Conservation (phyloP, 148 eudicot species). For the Chenopodium berlandieri region DNA sequence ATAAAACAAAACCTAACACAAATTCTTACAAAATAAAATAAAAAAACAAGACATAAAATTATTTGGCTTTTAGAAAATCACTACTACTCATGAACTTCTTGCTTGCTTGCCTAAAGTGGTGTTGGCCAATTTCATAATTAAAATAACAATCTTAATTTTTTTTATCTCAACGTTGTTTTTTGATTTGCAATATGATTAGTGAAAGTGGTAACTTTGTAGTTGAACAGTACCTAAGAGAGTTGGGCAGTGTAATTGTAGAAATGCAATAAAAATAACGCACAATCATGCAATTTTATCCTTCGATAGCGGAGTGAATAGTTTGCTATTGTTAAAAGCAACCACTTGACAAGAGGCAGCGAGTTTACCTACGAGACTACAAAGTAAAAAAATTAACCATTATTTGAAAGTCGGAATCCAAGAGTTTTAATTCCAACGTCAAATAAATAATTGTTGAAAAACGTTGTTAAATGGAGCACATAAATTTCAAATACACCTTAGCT, state of each 20-base stretch:
- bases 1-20: too few relatives aligned
- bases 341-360: not conserved
- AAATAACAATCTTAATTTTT: too few relatives aligned
- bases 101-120: too few relatives aligned
- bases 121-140: too few relatives aligned
- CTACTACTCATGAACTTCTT: too few relatives aligned
- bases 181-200: not conserved
- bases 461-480: too few relatives aligned
- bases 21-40: too few relatives aligned
- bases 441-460: too few relatives aligned
- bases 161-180: not conserved
- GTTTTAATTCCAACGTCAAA: not conserved
- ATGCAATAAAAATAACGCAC: slow-evolving; percentile 6
- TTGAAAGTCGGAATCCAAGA: not conserved
- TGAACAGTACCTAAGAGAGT: not conserved
- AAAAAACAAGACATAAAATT: too few relatives aligned
- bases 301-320: slow-evolving; percentile 1
- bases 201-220: not conserved
- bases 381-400: too few relatives aligned
- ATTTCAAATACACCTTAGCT: too few relatives aligned
- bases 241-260: slow-evolving; percentile 3
- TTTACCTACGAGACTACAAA: not conserved
- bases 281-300: slow-evolving; percentile 2
- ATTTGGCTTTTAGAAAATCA: too few relatives aligned
- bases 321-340: slow-evolving; percentile 1